phyloP scores from a whole-genome alignment of 2,329 filamentous ascomycete species.

The Lachnellula hyalina region DNA sequence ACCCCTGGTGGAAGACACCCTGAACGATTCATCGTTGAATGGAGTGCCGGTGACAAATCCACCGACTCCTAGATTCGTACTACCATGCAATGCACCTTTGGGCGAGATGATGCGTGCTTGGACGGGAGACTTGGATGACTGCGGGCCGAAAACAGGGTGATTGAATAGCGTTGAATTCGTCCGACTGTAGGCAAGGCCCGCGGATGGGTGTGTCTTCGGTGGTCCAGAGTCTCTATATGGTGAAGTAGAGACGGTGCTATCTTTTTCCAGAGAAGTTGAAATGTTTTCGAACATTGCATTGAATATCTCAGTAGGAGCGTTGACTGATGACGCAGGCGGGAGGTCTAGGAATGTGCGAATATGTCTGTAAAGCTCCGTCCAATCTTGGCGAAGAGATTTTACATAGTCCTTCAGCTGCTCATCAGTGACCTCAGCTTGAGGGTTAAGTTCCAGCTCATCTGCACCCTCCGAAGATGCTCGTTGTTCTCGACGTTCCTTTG shows the following conservation, averaged over 20 bases:
- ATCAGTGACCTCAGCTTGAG: conserved; percentile 42
- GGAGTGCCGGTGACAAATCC: conserved; percentile 28
- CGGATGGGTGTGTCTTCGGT: conserved; percentile 59
- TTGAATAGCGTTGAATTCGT: conserved; percentile 51
- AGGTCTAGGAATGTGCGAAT: conserved; percentile 60
- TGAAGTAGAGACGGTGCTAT: conserved; percentile 29
- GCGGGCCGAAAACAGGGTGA: conserved; percentile 56
- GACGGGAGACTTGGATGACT: conserved; percentile 45
- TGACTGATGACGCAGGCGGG: conserved; percentile 21
- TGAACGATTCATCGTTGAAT: conserved; percentile 7
- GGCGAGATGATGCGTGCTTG: conserved; percentile 52
- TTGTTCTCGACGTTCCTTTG: conserved; percentile 30
- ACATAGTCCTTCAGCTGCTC: conserved; percentile 48
- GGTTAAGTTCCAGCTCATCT: conserved; percentile 25
- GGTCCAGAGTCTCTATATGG: conserved; percentile 44
- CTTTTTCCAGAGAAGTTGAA: conserved; percentile 14
- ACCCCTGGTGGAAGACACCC: background rate
- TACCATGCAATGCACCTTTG: conserved; percentile 32
- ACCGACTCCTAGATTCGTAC: conserved; percentile 27
- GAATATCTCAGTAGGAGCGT: background rate
- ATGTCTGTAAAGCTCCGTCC: conserved; percentile 44
- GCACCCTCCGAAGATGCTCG: conserved; percentile 35
- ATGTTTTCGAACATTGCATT: background rate
- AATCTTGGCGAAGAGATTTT: conserved; percentile 47
- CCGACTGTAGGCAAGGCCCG: conserved; percentile 56